Conservation (phyloP, 805 yeast genomes). For the Yarrowia sp. region DNA sequence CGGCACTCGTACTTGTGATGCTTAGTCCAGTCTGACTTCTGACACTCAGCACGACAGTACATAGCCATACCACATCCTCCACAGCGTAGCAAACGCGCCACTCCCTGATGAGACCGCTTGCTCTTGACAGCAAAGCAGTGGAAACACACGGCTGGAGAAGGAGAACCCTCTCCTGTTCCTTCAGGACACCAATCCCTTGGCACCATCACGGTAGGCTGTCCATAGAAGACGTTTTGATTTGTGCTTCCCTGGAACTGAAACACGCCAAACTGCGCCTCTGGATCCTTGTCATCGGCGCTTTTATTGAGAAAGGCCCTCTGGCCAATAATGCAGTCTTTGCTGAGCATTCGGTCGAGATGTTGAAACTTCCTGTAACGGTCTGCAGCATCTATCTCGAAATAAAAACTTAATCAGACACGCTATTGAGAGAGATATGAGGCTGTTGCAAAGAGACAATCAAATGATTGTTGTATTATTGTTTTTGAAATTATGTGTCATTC, state of each 20-base stretch:
- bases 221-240: constrained; percentile 1
- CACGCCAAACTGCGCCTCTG: constrained; percentile 9
- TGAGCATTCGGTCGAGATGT: constrained; percentile 14
- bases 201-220: constrained; percentile 10
- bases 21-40: constrained; percentile 12
- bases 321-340: constrained; percentile 13
- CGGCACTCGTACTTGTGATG: constrained; percentile 18
- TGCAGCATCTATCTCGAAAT: not conserved
- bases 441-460: too few relatives aligned
- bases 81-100: constrained; percentile 13
- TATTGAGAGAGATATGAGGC: too few relatives aligned
- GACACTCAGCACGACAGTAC: constrained; percentile 21
- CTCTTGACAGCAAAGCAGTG: constrained; percentile 22
- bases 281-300: not conserved
- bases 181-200: constrained; percentile 19
- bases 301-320: constrained; percentile 15
- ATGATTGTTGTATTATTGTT: too few relatives aligned
- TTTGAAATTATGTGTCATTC: too few relatives aligned
- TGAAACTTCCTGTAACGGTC: not conserved
- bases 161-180: constrained; percentile 12
- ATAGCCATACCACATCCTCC: constrained; percentile 24
- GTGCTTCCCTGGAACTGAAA: constrained; percentile 6
- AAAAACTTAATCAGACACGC: not conserved
- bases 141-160: constrained; percentile 14
- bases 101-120: constrained; percentile 17